Conservation (phyloP, 441 rosid species). For the Eruca vesicaria region DNA sequence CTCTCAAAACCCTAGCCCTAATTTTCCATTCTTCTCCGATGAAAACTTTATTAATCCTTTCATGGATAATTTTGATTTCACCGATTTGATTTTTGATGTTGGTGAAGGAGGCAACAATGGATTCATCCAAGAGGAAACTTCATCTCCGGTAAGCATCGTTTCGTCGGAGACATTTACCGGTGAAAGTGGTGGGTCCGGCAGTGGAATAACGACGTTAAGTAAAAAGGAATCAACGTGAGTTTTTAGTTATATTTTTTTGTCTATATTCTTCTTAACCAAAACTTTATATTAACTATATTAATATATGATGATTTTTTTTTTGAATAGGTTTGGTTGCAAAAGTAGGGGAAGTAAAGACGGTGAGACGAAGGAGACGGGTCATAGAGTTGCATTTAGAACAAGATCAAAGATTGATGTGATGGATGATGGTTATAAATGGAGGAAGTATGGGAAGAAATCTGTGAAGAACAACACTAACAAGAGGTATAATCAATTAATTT, state of each 20-base stretch:
- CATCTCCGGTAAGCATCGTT: conserved; percentile 37
- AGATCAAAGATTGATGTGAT: conserved; percentile 61
- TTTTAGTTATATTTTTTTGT: not conserved
- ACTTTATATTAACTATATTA: not conserved
- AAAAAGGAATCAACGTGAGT: conserved; percentile 48
- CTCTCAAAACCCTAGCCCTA: conserved; percentile 44
- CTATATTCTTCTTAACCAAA: conserved; percentile 13
- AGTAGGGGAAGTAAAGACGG: conserved; percentile 41
- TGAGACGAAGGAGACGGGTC: conserved; percentile 41
- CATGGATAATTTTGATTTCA: conserved; percentile 41
- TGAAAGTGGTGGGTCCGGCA: conserved; percentile 32
- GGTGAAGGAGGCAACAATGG: conserved; percentile 15
- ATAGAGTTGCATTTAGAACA: conserved; percentile 59
- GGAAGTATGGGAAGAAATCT: conserved; percentile 70
- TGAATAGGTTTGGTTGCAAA: not conserved
- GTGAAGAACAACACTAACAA: conserved; percentile 66
- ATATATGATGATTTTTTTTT: not conserved
- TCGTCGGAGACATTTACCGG: conserved; percentile 41
- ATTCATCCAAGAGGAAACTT: conserved; percentile 31
- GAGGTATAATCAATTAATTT: conserved; percentile 40
- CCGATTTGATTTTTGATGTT: conserved; percentile 42
- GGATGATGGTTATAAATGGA: conserved; percentile 75
- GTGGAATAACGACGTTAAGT: conserved; percentile 34
- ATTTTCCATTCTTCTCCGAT: conserved; percentile 21
- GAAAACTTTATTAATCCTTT: conserved; percentile 25